Evolutionary conservation across 371 early-diverging fungal species (phyloP).

Genomic region (Mucor sp.): DNA sequence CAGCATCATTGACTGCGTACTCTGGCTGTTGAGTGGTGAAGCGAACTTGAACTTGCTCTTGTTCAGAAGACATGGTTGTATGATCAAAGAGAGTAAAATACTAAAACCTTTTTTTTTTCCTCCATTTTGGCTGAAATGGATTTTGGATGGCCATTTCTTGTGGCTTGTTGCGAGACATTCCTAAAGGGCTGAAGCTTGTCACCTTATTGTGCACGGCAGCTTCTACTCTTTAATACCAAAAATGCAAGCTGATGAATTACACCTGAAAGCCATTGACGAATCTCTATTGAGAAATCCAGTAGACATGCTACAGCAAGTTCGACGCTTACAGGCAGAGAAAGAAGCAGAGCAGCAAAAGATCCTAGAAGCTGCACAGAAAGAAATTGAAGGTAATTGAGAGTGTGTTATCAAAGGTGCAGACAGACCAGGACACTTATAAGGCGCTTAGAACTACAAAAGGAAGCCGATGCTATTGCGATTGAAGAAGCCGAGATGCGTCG

Average conservation of each 20-base stretch:
- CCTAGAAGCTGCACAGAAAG: too few relatives aligned
- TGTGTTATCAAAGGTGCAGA: not conserved
- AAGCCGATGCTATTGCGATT: not conserved
- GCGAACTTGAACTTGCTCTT: slow-evolving; percentile 84
- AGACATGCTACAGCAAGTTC: too few relatives aligned
- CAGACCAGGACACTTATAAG: too few relatives aligned
- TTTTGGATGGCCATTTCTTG: not conserved
- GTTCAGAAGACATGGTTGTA: slow-evolving; percentile 33
- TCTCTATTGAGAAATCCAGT: too few relatives aligned
- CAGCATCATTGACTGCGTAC: slow-evolving; percentile 76
- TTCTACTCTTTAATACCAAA: not conserved
- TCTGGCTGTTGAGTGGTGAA: slow-evolving; percentile 76
- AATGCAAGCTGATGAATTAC: too few relatives aligned
- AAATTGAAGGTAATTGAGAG: not conserved
- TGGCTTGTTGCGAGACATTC: slow-evolving; percentile 3
- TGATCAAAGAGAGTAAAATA: slow-evolving; percentile 5
- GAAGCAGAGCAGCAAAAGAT: too few relatives aligned
- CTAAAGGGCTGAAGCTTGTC: not conserved
- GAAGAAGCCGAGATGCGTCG: not conserved
- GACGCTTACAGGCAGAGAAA: too few relatives aligned
- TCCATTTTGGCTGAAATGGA: not conserved
- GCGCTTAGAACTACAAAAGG: not conserved
- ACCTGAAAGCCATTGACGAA: too few relatives aligned
- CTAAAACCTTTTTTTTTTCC: not conserved
- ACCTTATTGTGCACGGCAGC: not conserved